Evolutionary conservation across 2,329 filamentous ascomycete genomes (phyloP).

Genomic region (Trichoderma koningiopsis): DNA sequence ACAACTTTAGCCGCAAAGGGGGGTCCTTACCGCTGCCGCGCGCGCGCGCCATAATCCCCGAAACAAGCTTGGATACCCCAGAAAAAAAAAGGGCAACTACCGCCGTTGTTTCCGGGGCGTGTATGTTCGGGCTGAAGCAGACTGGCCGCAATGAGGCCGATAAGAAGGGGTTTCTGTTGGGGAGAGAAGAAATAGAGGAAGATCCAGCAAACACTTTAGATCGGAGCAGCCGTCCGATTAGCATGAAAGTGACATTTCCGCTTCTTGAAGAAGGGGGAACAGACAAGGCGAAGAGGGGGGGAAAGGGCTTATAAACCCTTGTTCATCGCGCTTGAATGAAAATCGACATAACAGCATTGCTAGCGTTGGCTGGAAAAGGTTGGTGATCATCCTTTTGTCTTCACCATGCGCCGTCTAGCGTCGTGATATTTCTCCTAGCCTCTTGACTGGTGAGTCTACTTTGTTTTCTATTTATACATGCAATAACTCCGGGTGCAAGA

Average conservation of each 20-base stretch:
- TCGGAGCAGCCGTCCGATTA: background rate
- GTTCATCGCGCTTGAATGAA: conserved; percentile 1
- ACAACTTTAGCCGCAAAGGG: background rate
- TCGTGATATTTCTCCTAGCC: background rate
- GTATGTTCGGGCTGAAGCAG: background rate
- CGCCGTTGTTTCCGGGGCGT: background rate
- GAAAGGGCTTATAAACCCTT: background rate
- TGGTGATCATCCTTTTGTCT: background rate
- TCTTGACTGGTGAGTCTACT: background rate
- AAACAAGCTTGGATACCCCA: conserved; percentile 13
- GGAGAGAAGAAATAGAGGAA: background rate
- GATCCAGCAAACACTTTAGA: background rate
- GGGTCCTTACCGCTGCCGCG: conserved; percentile 10
- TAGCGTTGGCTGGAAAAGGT: background rate
- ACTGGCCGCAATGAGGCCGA: conserved; percentile 13
- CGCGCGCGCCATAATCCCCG: conserved; percentile 1
- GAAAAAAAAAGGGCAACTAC: background rate
- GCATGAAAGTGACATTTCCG: conserved; percentile 10
- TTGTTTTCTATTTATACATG: conserved; percentile 10
- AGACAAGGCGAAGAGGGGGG: background rate
- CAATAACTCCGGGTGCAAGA: background rate
- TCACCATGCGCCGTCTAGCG: background rate
- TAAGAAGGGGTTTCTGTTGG: background rate
- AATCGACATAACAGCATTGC: conserved; percentile 7
- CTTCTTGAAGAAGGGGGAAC: background rate